Evolutionary conservation across 2,329 filamentous ascomycete genomes (phyloP).

Genomic region (Diplodia seriata): DNA sequence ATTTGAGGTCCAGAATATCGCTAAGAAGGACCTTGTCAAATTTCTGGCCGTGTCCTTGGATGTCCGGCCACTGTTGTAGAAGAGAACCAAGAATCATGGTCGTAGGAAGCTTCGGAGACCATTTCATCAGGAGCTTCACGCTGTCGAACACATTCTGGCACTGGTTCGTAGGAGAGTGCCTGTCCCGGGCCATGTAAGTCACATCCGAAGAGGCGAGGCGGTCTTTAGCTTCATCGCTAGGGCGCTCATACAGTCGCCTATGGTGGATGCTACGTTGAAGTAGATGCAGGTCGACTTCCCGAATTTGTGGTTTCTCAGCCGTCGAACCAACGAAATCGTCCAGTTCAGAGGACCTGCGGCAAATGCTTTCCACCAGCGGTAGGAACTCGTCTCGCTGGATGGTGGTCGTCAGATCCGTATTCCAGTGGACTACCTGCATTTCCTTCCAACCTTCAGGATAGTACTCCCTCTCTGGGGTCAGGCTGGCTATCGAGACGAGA

Average conservation of each 20-base stretch:
- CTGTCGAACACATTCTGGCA: conserved; percentile 12
- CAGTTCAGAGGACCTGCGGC: conserved; percentile 34
- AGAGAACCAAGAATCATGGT: neutral
- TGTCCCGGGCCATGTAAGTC: neutral
- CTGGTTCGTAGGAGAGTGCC: neutral
- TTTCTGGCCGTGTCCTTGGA: conserved; percentile 28
- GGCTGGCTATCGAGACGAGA: conserved; percentile 41
- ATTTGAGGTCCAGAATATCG: conserved; percentile 50
- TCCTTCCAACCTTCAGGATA: conserved; percentile 40
- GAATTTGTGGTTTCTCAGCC: neutral
- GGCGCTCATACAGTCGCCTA: neutral
- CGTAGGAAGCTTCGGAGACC: neutral
- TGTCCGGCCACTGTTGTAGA: neutral
- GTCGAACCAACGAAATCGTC: conserved; percentile 10
- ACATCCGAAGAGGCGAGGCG: neutral
- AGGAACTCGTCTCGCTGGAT: conserved; percentile 46
- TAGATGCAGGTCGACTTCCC: neutral
- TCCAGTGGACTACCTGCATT: conserved; percentile 46
- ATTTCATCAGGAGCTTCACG: conserved; percentile 1
- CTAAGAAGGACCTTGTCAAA: conserved; percentile 47
- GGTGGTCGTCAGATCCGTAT: conserved; percentile 35
- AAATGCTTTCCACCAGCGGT: conserved; percentile 35
- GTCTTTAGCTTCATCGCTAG: accelerated
- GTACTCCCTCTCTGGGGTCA: conserved; percentile 48
- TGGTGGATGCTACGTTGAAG: neutral